Conservation (phyloP, 2,329 filamentous ascomycete species). For the Gyromitra esculenta region DNA sequence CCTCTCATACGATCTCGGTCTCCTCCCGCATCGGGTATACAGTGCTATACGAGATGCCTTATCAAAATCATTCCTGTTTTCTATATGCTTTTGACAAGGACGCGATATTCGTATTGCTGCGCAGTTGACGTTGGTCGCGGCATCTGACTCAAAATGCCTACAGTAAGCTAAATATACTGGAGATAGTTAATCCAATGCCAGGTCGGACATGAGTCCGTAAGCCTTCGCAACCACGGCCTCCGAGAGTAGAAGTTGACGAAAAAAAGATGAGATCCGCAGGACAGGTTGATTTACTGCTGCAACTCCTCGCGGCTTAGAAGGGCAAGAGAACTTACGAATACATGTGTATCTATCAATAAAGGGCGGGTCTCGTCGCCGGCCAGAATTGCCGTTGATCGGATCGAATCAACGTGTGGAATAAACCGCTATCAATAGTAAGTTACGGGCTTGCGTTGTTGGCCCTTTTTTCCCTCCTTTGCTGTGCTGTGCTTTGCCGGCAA, state of each 20-base stretch:
- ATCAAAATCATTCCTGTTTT: conserved; percentile 10
- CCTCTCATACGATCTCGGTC: conserved; percentile 32
- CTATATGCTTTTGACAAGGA: not conserved
- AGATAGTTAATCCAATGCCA: conserved; percentile 5
- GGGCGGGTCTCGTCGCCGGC: conserved; percentile 4
- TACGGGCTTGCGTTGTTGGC: conserved; percentile 27
- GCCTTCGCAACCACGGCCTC: conserved; percentile 15
- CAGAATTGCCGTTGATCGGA: conserved; percentile 39
- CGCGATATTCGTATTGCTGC: conserved; percentile 19
- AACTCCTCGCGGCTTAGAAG: conserved; percentile 18
- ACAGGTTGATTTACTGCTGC: conserved; percentile 16
- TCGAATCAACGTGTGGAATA: conserved; percentile 19
- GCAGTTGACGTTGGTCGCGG: conserved; percentile 5
- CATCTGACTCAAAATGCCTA: conserved; percentile 14
- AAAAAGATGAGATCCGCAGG: conserved; percentile 36
- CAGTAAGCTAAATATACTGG: conserved; percentile 20
- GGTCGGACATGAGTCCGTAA: conserved; percentile 20
- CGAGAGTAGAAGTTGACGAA: conserved; percentile 18
- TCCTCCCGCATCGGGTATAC: conserved; percentile 21
- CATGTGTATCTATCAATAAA: conserved; percentile 15
- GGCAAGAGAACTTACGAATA: conserved; percentile 11
- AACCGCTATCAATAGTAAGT: conserved; percentile 24
- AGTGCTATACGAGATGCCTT: conserved; percentile 10
- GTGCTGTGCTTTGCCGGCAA: conserved; percentile 12
- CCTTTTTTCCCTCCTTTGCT: not conserved